Percentiles rank a stretch among this genome's conserved stretches.
Conservation (phyloP, 2,329 filamentous ascomycete genomes). For the Cercospora sp. region DNA sequence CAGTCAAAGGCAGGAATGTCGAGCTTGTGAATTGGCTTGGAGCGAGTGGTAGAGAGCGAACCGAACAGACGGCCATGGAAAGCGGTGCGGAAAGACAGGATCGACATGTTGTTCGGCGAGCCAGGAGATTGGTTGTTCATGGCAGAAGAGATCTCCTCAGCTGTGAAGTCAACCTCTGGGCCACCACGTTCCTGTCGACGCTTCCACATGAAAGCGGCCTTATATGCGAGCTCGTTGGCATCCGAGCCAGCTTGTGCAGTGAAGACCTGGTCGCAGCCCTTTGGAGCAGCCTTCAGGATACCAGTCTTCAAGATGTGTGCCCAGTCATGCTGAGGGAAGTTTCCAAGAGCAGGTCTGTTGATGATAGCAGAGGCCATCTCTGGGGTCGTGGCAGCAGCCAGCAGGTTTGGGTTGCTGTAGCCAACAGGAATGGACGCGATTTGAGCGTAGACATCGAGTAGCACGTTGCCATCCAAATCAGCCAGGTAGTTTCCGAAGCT, state of each 20-base stretch:
- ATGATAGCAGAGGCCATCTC: constrained; percentile 80
- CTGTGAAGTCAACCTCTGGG: constrained; percentile 72
- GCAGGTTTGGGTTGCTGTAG: constrained; percentile 83
- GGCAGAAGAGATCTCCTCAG: constrained; percentile 69
- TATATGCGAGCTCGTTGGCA: constrained; percentile 92
- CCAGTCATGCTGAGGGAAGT: constrained; percentile 88
- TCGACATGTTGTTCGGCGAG: constrained; percentile 73
- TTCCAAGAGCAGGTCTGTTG: constrained; percentile 86
- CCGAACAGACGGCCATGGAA: constrained; percentile 93
- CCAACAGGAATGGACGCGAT: constrained; percentile 91
- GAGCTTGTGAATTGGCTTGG: constrained; percentile 91
- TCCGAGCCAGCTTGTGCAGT: constrained; percentile 87
- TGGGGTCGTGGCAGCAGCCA: constrained; percentile 68
- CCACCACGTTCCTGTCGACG: constrained; percentile 80
- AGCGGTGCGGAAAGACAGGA: constrained; percentile 82
- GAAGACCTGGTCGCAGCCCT: constrained; percentile 84
- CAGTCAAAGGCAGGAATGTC: constrained; percentile 95
- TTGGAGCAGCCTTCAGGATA: constrained; percentile 78
- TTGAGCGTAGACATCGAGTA: constrained; percentile 83
- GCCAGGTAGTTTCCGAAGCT: constrained; percentile 79
- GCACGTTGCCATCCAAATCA: constrained; percentile 69
- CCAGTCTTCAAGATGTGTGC: constrained; percentile 75
- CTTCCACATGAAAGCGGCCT: constrained; percentile 93
- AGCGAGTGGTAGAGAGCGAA: constrained; percentile 82
- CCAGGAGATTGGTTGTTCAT: constrained; percentile 84